phyloP scores from a whole-genome alignment of 2,329 filamentous ascomycete species.

The Trichoderma brevicompactum region DNA sequence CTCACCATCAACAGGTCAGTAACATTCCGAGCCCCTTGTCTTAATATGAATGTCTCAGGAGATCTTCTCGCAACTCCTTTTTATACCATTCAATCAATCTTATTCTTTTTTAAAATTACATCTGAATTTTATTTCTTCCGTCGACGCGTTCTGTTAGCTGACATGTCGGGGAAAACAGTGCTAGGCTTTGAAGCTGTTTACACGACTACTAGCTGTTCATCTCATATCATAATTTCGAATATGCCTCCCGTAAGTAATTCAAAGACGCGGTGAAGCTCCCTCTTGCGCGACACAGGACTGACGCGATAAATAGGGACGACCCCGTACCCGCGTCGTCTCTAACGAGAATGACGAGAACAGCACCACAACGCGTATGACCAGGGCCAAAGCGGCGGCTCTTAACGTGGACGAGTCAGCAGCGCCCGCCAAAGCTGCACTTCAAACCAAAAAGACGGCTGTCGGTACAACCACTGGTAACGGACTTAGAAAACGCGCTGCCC shows the following conservation, averaged over 20 bases:
- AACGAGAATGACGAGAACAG: slow-evolving; percentile 96
- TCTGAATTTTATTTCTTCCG: slow-evolving; percentile 26
- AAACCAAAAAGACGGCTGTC: slow-evolving; percentile 69
- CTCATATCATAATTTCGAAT: slow-evolving; percentile 33
- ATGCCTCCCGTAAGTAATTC: slow-evolving; percentile 45
- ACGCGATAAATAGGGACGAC: slow-evolving; percentile 29
- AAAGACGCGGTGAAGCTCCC: background rate
- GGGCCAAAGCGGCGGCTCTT: slow-evolving; percentile 85
- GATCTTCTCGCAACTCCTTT: slow-evolving; percentile 29
- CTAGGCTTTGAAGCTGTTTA: slow-evolving; percentile 11
- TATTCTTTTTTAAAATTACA: background rate
- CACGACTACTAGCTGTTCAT: slow-evolving; percentile 12
- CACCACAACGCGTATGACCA: slow-evolving; percentile 80
- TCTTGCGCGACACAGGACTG: background rate
- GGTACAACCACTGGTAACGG: slow-evolving; percentile 54
- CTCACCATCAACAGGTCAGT: slow-evolving; percentile 44
- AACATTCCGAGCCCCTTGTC: slow-evolving; percentile 36
- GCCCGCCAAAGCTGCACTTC: slow-evolving; percentile 65
- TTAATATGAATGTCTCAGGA: slow-evolving; percentile 41
- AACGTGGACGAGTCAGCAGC: slow-evolving; percentile 64
- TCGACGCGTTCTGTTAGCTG: slow-evolving; percentile 27
- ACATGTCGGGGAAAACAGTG: slow-evolving; percentile 17
- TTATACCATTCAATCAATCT: slow-evolving; percentile 23
- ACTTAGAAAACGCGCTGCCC: slow-evolving; percentile 75
- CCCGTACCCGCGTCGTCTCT: slow-evolving; percentile 72